Conservation (phyloP, 169 alveolate genomes). For the Plasmodium relictum region DNA sequence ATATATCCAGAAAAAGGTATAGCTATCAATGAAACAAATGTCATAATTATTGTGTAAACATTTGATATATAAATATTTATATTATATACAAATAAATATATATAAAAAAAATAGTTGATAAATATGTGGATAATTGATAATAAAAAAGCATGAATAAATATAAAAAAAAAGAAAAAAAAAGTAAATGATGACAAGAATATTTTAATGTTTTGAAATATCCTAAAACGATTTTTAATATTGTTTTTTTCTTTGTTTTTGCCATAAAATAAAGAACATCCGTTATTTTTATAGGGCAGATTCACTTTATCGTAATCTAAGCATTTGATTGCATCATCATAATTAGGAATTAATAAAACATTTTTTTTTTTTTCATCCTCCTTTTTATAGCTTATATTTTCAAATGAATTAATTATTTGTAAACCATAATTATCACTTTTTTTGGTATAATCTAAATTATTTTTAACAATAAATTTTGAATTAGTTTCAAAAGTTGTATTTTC, state of each 20-base stretch:
- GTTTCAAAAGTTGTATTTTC: neutral
- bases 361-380: neutral
- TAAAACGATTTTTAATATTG: conserved; percentile 6
- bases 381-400: neutral
- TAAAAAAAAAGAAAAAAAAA: conserved; percentile 60
- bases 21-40: conserved; percentile 60
- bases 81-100: conserved; percentile 61
- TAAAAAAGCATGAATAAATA: conserved; percentile 62
- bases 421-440: neutral
- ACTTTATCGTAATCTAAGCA: conserved; percentile 5
- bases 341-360: conserved; percentile 20
- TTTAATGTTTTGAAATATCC: conserved; percentile 27
- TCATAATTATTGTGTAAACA: conserved; percentile 61
- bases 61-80: conserved; percentile 67
- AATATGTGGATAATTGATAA: conserved; percentile 71
- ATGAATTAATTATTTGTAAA: neutral
- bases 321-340: conserved; percentile 12
- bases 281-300: conserved; percentile 4
- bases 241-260: neutral
- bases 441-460: neutral
- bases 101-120: conserved; percentile 66
- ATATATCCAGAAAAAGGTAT: conserved; percentile 76
- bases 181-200: conserved; percentile 51
- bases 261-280: neutral
- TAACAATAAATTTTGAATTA: neutral